Conservation (phyloP, 2,329 filamentous ascomycete genomes). For the Karstenula rhodostoma region DNA sequence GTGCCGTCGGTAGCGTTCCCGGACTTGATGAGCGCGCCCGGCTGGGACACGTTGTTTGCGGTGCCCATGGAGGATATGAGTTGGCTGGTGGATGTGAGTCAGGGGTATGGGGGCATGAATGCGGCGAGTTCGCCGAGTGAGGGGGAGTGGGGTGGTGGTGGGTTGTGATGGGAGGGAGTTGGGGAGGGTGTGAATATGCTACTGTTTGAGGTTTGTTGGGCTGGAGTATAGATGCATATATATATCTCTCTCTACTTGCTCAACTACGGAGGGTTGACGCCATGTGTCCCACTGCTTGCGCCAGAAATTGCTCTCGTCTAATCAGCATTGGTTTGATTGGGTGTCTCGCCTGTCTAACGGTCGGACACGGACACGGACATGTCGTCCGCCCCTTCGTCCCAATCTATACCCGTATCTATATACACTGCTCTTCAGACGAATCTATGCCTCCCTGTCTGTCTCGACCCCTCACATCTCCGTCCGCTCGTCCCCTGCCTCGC, state of each 20-base stretch:
- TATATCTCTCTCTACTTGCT: background rate
- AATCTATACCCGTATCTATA: too few species aligned
- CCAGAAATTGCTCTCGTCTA: background rate
- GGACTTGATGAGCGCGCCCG: constrained; percentile 37
- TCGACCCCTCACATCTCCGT: background rate
- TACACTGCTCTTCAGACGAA: too few species aligned
- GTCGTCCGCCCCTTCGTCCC: background rate
- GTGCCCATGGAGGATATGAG: constrained; percentile 40
- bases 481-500: background rate
- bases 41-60: constrained; percentile 38
- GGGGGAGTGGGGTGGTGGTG: constrained; percentile 7
- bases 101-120: constrained; percentile 28
- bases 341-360: background rate
- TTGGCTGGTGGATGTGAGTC: constrained; percentile 28
- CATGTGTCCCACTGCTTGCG: background rate
- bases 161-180: background rate
- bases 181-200: background rate
- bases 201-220: too few species aligned
- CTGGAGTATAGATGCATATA: background rate
- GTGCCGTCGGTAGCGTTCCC: constrained; percentile 33
- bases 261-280: too few species aligned
- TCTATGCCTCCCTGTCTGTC: too few species aligned
- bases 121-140: constrained; percentile 36
- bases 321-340: background rate
- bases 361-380: constrained; percentile 2